Evolutionary conservation across 1,284 basidiomycete genomes (phyloP).

Genomic region (Sanguinoderma infundibulare): DNA sequence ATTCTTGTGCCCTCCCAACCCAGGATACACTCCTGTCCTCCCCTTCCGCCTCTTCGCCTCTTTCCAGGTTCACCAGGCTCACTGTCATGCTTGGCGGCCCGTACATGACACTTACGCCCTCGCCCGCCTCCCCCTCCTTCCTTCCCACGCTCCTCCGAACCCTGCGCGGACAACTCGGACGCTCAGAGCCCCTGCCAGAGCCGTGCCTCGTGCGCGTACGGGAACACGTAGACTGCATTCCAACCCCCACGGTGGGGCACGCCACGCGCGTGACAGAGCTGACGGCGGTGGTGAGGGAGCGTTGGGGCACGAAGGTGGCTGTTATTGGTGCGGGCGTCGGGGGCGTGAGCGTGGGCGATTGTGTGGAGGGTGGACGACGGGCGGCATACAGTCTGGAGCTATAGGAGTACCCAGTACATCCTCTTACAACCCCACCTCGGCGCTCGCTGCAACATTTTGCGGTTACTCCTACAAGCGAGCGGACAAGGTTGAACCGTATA

Average conservation of each 20-base stretch:
- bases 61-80: constrained; percentile 64
- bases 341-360: constrained; percentile 92
- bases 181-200: constrained; percentile 47
- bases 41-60: too few relatives aligned
- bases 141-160: constrained; percentile 46
- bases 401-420: too few relatives aligned
- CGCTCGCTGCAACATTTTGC: too few relatives aligned
- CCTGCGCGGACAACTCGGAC: constrained; percentile 57
- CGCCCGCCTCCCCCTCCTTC: constrained; percentile 33
- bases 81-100: constrained; percentile 95
- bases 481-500: too few relatives aligned
- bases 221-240: constrained; percentile 79
- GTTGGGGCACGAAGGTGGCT: constrained; percentile 66
- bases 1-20: constrained; percentile 72
- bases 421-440: too few relatives aligned
- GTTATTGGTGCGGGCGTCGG: constrained; percentile 87
- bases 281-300: constrained; percentile 44
- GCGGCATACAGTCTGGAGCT: constrained; percentile 43
- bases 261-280: constrained; percentile 70
- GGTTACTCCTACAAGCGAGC: too few relatives aligned
- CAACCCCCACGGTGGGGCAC: constrained; percentile 88
- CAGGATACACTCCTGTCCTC: constrained; percentile 57
- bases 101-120: too few relatives aligned
- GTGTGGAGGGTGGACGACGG: constrained; percentile 73
- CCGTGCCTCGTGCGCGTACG: constrained; percentile 63